phyloP scores from a whole-genome alignment of 2,329 filamentous ascomycete genomes.

The Alternaria triticimaculans region DNA sequence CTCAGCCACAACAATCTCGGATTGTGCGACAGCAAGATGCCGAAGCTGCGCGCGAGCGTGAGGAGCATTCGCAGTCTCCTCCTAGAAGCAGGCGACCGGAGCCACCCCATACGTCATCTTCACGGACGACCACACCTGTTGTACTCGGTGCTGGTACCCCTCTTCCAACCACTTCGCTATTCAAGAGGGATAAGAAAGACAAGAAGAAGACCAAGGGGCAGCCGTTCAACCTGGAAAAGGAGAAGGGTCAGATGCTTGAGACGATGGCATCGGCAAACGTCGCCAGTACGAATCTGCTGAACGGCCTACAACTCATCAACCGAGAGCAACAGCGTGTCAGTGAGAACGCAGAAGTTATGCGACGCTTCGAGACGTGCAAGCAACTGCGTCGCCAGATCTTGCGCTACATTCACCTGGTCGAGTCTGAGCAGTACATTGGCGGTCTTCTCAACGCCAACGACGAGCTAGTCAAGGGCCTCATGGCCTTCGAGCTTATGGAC shows the following conservation, averaged over 20 bases:
- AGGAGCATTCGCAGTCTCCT: slow-evolving; percentile 53
- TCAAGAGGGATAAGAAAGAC: slow-evolving; percentile 60
- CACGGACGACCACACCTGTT: slow-evolving; percentile 36
- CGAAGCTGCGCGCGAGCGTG: slow-evolving; percentile 72
- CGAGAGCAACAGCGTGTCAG: slow-evolving; percentile 87
- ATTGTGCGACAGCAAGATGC: slow-evolving; percentile 82
- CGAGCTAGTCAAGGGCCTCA: slow-evolving; percentile 89
- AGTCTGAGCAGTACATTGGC: slow-evolving; percentile 88
- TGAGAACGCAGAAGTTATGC: slow-evolving; percentile 76
- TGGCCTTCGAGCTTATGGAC: slow-evolving; percentile 94
- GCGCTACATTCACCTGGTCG: slow-evolving; percentile 90
- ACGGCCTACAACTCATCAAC: slow-evolving; percentile 88
- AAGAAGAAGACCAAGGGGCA: slow-evolving; percentile 63
- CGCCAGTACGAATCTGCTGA: slow-evolving; percentile 87
- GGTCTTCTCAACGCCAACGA: slow-evolving; percentile 93
- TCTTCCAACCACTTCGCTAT: slow-evolving; percentile 60
- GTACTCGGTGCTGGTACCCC: slow-evolving; percentile 35
- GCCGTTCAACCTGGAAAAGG: slow-evolving; percentile 82
- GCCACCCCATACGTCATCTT: slow-evolving; percentile 37
- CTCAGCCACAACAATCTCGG: slow-evolving; percentile 75
- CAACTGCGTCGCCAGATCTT: slow-evolving; percentile 81
- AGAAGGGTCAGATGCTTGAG: slow-evolving; percentile 85
- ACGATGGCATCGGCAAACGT: slow-evolving; percentile 90
- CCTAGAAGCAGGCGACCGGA: slow-evolving; percentile 31
- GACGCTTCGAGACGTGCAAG: slow-evolving; percentile 87